Conservation (phyloP, 768 basidiomycete species). For the Naganishia onofrii region DNA sequence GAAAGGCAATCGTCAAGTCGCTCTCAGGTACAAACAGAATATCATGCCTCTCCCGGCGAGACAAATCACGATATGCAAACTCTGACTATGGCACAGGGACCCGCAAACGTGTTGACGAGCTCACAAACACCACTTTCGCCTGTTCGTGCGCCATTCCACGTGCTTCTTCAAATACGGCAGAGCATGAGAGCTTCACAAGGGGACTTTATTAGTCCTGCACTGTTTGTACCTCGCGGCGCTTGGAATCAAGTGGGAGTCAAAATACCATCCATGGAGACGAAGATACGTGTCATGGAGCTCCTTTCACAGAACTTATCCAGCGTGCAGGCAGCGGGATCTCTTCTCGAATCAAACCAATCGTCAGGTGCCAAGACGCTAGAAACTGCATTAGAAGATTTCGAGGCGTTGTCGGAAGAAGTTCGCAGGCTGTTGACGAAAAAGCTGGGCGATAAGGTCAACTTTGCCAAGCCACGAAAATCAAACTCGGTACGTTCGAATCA, state of each 20-base stretch:
- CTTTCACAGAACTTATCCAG: constrained; percentile 1
- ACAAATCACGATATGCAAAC: not conserved
- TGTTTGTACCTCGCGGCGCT: constrained; percentile 28
- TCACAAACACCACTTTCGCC: constrained; percentile 6
- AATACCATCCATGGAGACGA: constrained; percentile 30
- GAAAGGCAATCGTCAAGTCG: not conserved
- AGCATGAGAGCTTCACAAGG: constrained; percentile 28
- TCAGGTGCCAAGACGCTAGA: constrained; percentile 4
- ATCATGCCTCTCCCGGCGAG: not conserved
- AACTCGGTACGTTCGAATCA: constrained; percentile 17
- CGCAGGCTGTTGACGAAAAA: constrained; percentile 31
- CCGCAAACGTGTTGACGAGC: not conserved
- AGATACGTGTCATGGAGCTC: constrained; percentile 33
- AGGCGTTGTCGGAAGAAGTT: constrained; percentile 29
- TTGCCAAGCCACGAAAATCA: constrained; percentile 29
- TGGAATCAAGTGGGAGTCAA: constrained; percentile 32
- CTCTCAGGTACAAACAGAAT: not conserved
- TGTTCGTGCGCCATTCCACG: constrained; percentile 22
- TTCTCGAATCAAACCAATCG: not conserved
- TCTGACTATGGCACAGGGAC: not conserved
- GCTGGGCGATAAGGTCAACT: constrained; percentile 21
- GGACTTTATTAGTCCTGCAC: constrained; percentile 27
- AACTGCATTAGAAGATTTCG: constrained; percentile 29
- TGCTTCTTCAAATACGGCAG: constrained; percentile 28
- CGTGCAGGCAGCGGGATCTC: not conserved